A percentile compares a stretch with the other conserved stretches of the same genome.
Conservation (phyloP, 192 early-diverging fungal genomes). For the Mortierella alpina region DNA sequence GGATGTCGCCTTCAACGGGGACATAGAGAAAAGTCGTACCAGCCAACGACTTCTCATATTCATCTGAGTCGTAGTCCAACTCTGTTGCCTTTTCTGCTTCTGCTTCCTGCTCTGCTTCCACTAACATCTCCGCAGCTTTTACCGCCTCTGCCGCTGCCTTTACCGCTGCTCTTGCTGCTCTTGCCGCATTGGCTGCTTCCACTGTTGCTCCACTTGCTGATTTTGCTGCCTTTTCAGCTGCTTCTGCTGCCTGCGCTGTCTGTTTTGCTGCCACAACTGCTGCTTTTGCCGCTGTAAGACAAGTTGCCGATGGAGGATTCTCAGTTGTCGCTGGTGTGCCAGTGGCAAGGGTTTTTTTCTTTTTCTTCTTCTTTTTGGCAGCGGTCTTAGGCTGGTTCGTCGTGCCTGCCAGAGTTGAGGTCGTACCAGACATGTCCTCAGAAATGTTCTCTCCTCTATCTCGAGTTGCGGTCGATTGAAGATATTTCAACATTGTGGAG, state of each 20-base stretch:
- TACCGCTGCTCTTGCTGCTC: constrained; percentile 1
- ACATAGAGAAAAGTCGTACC: constrained; percentile 17
- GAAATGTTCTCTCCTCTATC: neutral
- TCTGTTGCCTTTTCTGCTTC: neutral
- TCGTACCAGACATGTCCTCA: neutral
- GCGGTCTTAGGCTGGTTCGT: neutral
- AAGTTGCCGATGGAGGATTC: constrained; percentile 1
- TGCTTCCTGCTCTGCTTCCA: neutral
- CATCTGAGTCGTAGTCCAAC: neutral
- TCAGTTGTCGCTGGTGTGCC: neutral
- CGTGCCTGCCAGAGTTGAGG: neutral
- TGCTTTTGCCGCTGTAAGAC: constrained; percentile 1
- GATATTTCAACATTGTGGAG: constrained; percentile 9
- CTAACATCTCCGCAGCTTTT: neutral
- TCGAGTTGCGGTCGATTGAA: constrained; percentile 1
- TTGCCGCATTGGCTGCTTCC: neutral
- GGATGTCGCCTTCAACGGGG: constrained; percentile 15
- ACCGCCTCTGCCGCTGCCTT: neutral
- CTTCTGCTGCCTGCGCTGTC: constrained; percentile 5
- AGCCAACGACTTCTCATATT: constrained; percentile 5
- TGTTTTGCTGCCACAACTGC: neutral
- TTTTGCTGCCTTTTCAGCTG: neutral
- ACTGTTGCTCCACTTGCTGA: neutral
- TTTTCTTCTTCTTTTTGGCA: constrained; percentile 11
- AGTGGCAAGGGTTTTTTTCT: neutral